Percentiles rank a stretch among this genome's conserved stretches.
Conservation (phyloP, 2,329 filamentous ascomycete species). For the Diaporthe sp. region DNA sequence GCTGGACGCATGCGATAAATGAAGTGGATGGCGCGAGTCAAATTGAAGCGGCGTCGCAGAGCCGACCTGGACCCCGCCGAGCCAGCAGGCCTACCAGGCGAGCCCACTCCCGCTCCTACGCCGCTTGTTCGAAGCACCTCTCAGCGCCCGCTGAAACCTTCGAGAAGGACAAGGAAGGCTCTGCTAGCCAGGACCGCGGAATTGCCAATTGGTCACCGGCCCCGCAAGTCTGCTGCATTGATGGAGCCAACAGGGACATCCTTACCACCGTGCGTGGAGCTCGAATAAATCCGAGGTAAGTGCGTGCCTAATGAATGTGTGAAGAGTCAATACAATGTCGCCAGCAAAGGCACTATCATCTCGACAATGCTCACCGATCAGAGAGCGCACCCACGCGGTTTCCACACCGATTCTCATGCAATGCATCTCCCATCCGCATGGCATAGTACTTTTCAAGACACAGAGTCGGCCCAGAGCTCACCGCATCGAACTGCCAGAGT, state of each 20-base stretch:
- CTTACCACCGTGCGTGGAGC: conserved; percentile 22
- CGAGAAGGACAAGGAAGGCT: conserved; percentile 40
- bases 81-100: conserved; percentile 33
- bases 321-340: conserved; percentile 2
- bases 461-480: conserved; percentile 24
- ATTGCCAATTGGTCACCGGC: conserved; percentile 40
- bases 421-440: conserved; percentile 4
- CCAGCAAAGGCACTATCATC: conserved; percentile 20
- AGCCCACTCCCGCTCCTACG: conserved; percentile 31
- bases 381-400: conserved; percentile 14
- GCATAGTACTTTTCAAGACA: not conserved
- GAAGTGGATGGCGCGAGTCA: conserved; percentile 37
- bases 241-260: conserved; percentile 8
- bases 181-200: conserved; percentile 40
- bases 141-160: conserved; percentile 41
- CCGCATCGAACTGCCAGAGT: conserved; percentile 31
- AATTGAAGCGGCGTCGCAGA: conserved; percentile 40
- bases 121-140: conserved; percentile 37
- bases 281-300: conserved; percentile 12
- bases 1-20: conserved; percentile 39
- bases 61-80: conserved; percentile 36
- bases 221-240: conserved; percentile 29
- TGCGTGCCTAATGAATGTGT: conserved; percentile 17
- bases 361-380: conserved; percentile 28
- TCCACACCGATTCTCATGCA: not conserved